phyloP scores from a whole-genome alignment of 805 yeast genomes.

The Vanderwaltozyma verrucispora region DNA sequence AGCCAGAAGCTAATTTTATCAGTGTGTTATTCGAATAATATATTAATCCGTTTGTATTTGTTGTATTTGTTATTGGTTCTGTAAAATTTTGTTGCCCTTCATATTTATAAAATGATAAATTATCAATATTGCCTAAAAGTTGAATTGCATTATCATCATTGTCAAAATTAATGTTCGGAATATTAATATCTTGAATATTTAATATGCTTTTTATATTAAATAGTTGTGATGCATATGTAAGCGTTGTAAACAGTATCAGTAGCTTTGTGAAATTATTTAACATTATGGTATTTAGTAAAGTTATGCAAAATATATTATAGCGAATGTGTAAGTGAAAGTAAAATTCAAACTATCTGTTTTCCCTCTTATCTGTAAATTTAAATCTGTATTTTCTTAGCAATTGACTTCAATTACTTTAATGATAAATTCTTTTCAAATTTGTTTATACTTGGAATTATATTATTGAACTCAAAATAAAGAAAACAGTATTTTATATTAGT shows the following conservation, averaged over 20 bases:
- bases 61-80: slow-evolving; percentile 2
- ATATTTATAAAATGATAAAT: slow-evolving; percentile 17
- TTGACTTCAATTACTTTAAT: too few species aligned
- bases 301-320: too few species aligned
- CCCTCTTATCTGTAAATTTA: too few species aligned
- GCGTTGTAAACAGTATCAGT: background rate
- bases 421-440: too few species aligned
- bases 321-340: too few species aligned
- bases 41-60: slow-evolving; percentile 10
- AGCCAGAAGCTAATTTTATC: slow-evolving; percentile 12
- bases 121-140: slow-evolving; percentile 16
- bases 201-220: slow-evolving; percentile 9
- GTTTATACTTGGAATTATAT: too few species aligned
- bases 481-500: too few species aligned
- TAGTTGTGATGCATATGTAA: slow-evolving; percentile 12
- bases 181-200: slow-evolving; percentile 5
- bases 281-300: too few species aligned
- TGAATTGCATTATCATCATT: slow-evolving; percentile 9
- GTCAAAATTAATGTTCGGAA: slow-evolving; percentile 10
- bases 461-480: too few species aligned
- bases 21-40: slow-evolving; percentile 22
- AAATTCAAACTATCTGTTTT: too few species aligned
- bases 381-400: too few species aligned
- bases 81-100: slow-evolving; percentile 28
- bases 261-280: too few species aligned